These are phyloP conservation scores for Stentor roeselii DNA, from an alignment of 73 alveolate genomes.

Conservation along the genomic window DNA sequence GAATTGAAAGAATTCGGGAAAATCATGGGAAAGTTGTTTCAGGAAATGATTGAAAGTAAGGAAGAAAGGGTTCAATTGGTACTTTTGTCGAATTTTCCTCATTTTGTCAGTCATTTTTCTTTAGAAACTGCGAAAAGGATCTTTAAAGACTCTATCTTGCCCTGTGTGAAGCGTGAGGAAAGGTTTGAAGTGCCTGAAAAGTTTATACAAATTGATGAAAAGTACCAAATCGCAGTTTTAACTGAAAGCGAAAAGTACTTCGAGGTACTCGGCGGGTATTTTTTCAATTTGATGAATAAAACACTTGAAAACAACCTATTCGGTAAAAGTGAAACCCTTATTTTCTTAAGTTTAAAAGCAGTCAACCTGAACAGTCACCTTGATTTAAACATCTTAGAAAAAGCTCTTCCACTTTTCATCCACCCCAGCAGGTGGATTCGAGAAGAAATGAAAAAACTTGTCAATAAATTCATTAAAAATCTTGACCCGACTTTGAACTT, in stretches of 20 bases:
- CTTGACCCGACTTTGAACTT: conserved; percentile 7
- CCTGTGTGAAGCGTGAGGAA: background rate
- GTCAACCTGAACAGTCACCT: background rate
- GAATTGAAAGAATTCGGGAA: background rate
- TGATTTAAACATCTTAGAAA: background rate
- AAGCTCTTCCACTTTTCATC: background rate
- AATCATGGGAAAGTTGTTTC: background rate
- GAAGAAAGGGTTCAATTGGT: background rate
- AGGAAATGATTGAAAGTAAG: background rate
- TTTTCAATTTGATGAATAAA: background rate
- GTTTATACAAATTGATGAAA: background rate
- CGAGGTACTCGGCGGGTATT: background rate
- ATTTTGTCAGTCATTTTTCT: background rate
- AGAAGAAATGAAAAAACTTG: background rate
- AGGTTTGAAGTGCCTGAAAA: background rate
- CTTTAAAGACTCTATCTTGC: background rate
- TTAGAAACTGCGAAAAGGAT: background rate
- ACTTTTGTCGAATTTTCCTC: background rate
- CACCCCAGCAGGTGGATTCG: conserved; percentile 24
- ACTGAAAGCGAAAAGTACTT: background rate
- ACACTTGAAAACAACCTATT: background rate
- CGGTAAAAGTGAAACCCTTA: conserved; percentile 12
- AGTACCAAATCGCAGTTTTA: background rate
- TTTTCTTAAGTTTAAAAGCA: background rate
- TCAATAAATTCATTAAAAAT: background rate